Evolutionary conservation across 192 early-diverging fungal species (phyloP).

Genomic region (Dissophora globulifera): DNA sequence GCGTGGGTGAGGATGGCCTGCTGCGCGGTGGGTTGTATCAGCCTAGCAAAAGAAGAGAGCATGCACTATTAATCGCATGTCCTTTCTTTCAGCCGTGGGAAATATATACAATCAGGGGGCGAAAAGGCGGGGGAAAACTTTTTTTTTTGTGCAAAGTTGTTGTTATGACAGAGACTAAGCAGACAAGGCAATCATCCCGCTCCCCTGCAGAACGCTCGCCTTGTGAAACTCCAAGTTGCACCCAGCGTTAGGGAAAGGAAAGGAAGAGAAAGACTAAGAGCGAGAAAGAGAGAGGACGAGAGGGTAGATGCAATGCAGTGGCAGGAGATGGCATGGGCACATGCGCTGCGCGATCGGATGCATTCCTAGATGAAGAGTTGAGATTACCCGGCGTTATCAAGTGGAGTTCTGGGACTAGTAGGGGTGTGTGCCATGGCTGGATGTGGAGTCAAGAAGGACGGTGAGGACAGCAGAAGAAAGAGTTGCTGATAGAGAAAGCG

Average conservation of each 20-base stretch:
- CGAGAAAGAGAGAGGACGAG: too few relatives aligned
- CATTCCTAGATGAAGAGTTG: neutral
- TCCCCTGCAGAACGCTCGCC: too few relatives aligned
- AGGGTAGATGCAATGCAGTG: too few relatives aligned
- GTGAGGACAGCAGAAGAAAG: neutral
- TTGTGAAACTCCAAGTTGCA: too few relatives aligned
- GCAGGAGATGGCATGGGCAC: too few relatives aligned
- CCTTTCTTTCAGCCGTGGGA: slow-evolving; percentile 12
- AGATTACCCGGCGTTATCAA: neutral
- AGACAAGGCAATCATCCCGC: too few relatives aligned
- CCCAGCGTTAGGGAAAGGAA: too few relatives aligned
- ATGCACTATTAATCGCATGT: too few relatives aligned
- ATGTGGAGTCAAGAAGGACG: neutral
- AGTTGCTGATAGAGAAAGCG: neutral
- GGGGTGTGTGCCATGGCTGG: slow-evolving; percentile 5
- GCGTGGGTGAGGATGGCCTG: slow-evolving; percentile 25
- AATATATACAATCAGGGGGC: neutral
- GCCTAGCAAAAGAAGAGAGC: neutral
- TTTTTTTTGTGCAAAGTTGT: neutral
- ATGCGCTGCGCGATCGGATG: too few relatives aligned
- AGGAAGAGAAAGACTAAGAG: too few relatives aligned
- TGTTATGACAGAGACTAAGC: too few relatives aligned
- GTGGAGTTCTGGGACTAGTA: slow-evolving; percentile 4
- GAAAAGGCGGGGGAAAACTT: neutral
- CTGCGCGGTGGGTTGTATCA: slow-evolving; percentile 12